Evolutionary conservation across 2,329 filamentous ascomycete genomes (phyloP), one percentile per base, ranked within the genome.

Genomic region (Pseudocercospora macadamiae): DNA sequence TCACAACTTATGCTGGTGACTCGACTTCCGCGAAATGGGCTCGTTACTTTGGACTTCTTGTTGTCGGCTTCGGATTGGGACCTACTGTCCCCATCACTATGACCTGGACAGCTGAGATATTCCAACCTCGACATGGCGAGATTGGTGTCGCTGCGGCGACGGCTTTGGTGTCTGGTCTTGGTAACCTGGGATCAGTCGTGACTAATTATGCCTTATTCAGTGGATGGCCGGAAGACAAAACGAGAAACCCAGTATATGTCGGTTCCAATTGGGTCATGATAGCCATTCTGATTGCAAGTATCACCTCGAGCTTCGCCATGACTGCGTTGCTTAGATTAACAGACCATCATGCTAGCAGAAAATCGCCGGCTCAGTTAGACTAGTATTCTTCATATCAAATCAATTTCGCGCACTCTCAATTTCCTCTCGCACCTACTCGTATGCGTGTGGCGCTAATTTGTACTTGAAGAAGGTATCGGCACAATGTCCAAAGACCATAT

Each of bases 61-160:
- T 96, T 77, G 89, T 96, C 32, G 92, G 92, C 3, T 96, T 96
- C 69, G 92, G 92, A 0, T 86, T 96, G 1, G 92, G 92, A 1
- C 92, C 92, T 3, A 96, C 92, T 0, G 91, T 96, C 1, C 92
- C 92, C 9, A 93, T 93, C 70, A 93, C 90, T 74, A 96, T 96
- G 92, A 89, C 91, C 32, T 96, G 92, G 92, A 91, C 90, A 28
- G 90, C 87, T 63, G 90, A 96, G 75, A 89, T 96, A 70, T 96
- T 96, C 79, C 91, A 96, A 76, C 84, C 84, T 28, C 88, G 92
- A 10, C 92, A 96, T 70, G 91, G 92, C 47, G 92, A 96, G 75
- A 90, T 96, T 19, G 92, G 92, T 55, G 91, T 96, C 5, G 92
- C 92, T 3, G 89, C 92, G 12, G 91, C 92, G 0, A 86, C 89